phyloP scores from a whole-genome alignment of 1,284 basidiomycete genomes.

The Trichosporon inkin region DNA sequence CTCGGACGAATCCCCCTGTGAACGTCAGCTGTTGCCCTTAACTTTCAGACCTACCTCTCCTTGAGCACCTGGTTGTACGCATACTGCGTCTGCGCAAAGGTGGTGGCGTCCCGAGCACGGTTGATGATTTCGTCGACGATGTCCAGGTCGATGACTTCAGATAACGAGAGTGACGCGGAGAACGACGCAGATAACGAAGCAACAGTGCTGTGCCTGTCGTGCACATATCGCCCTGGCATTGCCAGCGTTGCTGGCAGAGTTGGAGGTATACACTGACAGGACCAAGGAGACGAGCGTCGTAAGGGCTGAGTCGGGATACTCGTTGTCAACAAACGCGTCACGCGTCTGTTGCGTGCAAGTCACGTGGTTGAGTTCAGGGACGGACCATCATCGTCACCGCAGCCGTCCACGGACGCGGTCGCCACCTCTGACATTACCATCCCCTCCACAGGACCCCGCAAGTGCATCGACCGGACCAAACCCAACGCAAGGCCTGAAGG shows the following conservation, averaged over 20 bases:
- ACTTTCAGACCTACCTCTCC: constrained; percentile 29
- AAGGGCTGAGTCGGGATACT: too few species aligned
- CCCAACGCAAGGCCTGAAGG: not conserved
- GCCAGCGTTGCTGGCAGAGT: not conserved
- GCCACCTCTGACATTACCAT: constrained; percentile 4
- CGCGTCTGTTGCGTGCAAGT: not conserved
- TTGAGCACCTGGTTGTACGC: constrained; percentile 39
- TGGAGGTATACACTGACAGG: too few species aligned
- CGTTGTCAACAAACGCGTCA: constrained; percentile 8
- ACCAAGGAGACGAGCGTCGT: too few species aligned
- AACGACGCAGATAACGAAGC: constrained; percentile 1
- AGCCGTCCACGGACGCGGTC: not conserved
- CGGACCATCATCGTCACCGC: not conserved
- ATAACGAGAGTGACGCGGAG: constrained; percentile 30
- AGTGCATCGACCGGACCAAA: not conserved
- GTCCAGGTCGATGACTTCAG: constrained; percentile 40
- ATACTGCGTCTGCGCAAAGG: constrained; percentile 39
- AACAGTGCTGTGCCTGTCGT: constrained; percentile 12
- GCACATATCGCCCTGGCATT: constrained; percentile 26
- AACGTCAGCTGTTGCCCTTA: constrained; percentile 3
- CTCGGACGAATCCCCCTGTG: constrained; percentile 38
- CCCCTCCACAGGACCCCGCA: not conserved
- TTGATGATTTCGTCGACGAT: constrained; percentile 43
- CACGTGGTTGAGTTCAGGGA: not conserved
- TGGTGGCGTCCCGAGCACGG: constrained; percentile 36